These are phyloP conservation scores for Fraxinus floribunda DNA, from an alignment of 305 asterid species.

Conservation along the genomic window DNA sequence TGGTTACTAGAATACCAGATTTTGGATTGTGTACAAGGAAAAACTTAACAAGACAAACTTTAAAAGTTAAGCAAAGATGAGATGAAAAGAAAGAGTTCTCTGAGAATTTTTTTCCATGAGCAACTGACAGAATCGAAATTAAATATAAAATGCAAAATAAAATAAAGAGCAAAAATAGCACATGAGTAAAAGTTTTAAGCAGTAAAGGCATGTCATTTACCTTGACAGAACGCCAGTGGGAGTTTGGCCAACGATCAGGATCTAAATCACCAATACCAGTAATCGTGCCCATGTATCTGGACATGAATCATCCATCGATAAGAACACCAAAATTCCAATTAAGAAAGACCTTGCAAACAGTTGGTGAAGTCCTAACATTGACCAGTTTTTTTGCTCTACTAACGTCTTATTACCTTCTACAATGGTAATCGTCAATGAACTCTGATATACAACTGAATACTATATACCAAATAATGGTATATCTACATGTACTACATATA, in stretches of 20 bases:
- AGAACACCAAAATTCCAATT: conserved; percentile 1
- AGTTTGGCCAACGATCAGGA: conserved; percentile 63
- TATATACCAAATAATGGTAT: background rate
- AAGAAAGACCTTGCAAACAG: background rate
- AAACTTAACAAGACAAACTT: background rate
- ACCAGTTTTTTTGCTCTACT: background rate
- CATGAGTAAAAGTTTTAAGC: background rate
- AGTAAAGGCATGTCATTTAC: conserved; percentile 26
- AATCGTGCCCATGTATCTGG: conserved; percentile 66
- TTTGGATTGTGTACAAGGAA: background rate
- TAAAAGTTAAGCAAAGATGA: background rate
- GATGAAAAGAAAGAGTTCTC: background rate
- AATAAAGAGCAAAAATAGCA: background rate
- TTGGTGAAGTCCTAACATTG: background rate
- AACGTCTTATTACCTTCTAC: background rate
- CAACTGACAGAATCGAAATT: background rate
- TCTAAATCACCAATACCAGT: conserved; percentile 65
- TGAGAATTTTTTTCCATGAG: background rate
- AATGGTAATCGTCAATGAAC: background rate
- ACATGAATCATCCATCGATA: conserved; percentile 19
- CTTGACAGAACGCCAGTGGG: conserved; percentile 70
- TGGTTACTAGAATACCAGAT: background rate
- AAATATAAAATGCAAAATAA: background rate
- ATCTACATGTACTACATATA: background rate
- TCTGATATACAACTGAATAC: background rate